phyloP scores from a whole-genome alignment of 371 early-diverging fungal species.

The Zychaea mexicana region DNA sequence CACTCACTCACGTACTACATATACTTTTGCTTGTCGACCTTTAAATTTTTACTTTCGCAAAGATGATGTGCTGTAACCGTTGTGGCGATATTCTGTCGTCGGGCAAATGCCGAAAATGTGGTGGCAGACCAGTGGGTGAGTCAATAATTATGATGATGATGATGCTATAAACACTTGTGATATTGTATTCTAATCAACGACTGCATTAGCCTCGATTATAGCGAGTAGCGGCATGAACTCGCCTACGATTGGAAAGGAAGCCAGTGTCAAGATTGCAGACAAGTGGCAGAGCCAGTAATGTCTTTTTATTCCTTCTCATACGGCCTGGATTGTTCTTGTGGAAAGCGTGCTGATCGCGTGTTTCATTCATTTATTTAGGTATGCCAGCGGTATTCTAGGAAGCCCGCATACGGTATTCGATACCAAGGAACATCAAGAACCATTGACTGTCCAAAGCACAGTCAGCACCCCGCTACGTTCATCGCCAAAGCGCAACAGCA shows the following conservation, averaged over 20 bases:
- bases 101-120: conserved; percentile 61
- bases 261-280: conserved; percentile 38
- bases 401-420: conserved; percentile 18
- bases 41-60: not conserved
- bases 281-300: conserved; percentile 49
- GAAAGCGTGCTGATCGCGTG: not conserved
- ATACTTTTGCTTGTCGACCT: not conserved
- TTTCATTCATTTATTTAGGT: conserved; percentile 19
- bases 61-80: conserved; percentile 63
- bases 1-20: conserved; percentile 9
- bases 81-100: conserved; percentile 58
- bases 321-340: not conserved
- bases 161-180: not conserved
- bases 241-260: conserved; percentile 19
- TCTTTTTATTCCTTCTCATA: not conserved
- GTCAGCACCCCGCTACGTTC: conserved; percentile 18
- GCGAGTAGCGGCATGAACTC: conserved; percentile 23
- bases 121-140: conserved; percentile 61
- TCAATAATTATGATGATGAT: not conserved
- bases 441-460: conserved; percentile 14
- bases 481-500: conserved; percentile 24
- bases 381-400: conserved; percentile 44
- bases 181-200: not conserved
- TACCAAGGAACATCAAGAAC: not conserved
- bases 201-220: conserved; percentile 51